Base-by-base conservation (phyloP, 108 stramenopile species). In the Cyclotella atomus region DNA sequence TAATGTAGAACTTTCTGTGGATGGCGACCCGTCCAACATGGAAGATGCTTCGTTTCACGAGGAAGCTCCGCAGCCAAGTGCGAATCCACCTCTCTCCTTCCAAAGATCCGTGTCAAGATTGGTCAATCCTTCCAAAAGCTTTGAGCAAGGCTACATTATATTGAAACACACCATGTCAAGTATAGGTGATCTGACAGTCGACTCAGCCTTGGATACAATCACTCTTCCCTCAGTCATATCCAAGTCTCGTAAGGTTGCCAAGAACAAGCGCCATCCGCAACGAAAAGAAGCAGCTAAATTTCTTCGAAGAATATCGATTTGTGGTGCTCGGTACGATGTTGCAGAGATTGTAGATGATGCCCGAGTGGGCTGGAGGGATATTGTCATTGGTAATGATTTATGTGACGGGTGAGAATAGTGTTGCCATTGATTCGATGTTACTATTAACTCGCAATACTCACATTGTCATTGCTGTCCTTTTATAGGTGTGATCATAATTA, bases 351-450 rank as follows among this genome's bases (percentile, higher is more conserved):
- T 68, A 21, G 67, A 68, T 23, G 67, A 68, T 36, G 53, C 67
- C 24, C 52, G 53, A 21, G 67, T 36, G 43, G 67, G 53, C 49
- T 65, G 43, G 43, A 65, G 21, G 20, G 45, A 47, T 49, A 65
- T 83, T 75, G 19, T 44, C n/a, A n/a, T 57, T 35, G 84, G 81
- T 56, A 60, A 73, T 34, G 85, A 83, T 68, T 35, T 89, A 23
- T 53, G 52, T n/a, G n/a, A n/a, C n/a, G n/a, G n/a, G n/a, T n/a
- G n/a, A n/a, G n/a, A n/a, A n/a, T n/a, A n/a, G n/a, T n/a, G 2
- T n/a, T 52, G 52, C 24, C 21, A 52, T 3, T 19, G 52, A 23
- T 3, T 52, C 21, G 52, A 23, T 3, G 23, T 23, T 52, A 9
- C 10, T 5, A 52, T n/a, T n/a, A n/a, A n/a, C n/a, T n/a, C n/a